phyloP scores from a whole-genome alignment of 768 basidiomycete genomes.

The Termitomyces sp. region DNA sequence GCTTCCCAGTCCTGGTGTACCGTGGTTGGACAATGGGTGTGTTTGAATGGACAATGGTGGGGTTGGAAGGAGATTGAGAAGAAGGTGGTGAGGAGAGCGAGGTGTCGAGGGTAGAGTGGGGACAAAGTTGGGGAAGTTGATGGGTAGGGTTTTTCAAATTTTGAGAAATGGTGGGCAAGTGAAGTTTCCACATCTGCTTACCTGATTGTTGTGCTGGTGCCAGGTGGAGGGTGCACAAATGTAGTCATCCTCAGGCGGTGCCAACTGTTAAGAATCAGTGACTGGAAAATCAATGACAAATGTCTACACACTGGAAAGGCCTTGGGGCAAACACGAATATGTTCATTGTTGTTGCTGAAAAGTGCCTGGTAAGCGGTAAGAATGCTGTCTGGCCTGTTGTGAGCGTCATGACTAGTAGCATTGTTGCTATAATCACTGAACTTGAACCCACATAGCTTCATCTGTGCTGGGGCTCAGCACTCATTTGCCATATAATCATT shows the following conservation, averaged over 20 bases:
- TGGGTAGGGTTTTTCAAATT: not conserved
- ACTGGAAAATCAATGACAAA: not conserved
- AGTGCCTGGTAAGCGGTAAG: not conserved
- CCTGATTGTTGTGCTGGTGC: not conserved
- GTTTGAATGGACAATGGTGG: not conserved
- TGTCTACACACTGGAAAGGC: not conserved
- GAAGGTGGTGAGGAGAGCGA: not conserved
- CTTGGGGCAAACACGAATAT: not conserved
- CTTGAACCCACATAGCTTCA: not conserved
- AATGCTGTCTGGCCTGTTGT: not conserved
- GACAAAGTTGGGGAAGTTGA: not conserved
- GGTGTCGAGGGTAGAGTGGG: not conserved
- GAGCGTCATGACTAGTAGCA: too few relatives aligned
- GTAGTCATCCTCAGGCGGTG: not conserved
- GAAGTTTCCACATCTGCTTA: not conserved
- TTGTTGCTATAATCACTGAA: too few relatives aligned
- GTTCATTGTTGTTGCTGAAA: not conserved
- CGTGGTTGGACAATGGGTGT: not conserved
- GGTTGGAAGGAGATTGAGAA: not conserved
- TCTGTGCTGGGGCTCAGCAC: too few relatives aligned
- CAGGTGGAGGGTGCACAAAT: not conserved
- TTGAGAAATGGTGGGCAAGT: not conserved
- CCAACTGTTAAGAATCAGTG: not conserved
- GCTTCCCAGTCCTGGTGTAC: conserved; percentile 18
- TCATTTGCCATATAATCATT: not conserved